Percentiles rank a stretch among this genome's conserved stretches.
These are phyloP conservation scores for Dissophora ornata DNA, from an alignment of 192 early-diverging fungal species.

Conservation along the genomic window DNA sequence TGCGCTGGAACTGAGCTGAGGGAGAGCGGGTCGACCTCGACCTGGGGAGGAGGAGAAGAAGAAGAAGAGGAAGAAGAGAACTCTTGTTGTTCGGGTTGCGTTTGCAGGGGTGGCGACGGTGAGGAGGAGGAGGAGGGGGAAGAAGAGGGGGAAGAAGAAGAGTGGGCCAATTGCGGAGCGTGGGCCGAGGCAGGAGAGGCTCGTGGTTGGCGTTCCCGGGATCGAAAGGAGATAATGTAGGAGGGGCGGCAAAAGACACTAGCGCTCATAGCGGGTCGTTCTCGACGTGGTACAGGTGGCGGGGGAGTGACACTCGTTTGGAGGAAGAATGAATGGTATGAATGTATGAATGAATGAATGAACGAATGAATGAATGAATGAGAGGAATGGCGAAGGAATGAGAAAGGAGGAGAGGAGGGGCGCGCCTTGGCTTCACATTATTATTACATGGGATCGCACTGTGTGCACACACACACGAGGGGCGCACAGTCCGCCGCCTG, in stretches of 20 bases:
- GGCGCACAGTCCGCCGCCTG: no score
- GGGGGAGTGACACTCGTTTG: neutral
- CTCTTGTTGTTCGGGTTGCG: neutral
- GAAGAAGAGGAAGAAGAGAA: no score
- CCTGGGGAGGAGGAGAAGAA: no score
- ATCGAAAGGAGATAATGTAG: conserved; percentile 19
- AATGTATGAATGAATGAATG: neutral
- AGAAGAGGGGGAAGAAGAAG: neutral
- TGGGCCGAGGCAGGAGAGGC: neutral
- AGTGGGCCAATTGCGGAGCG: neutral
- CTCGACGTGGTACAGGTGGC: neutral
- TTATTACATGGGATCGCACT: no score
- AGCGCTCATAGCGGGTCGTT: neutral
- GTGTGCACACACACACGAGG: no score
- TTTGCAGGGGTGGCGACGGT: neutral
- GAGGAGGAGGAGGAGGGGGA: neutral
- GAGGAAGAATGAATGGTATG: neutral
- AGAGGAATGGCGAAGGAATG: neutral
- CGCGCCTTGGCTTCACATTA: no score
- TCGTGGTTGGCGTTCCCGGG: neutral
- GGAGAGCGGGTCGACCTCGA: no score
- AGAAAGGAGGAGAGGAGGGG: no score
- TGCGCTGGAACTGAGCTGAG: neutral
- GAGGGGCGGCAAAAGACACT: neutral
- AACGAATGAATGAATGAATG: neutral